phyloP scores from a whole-genome alignment of 2,329 filamentous ascomycete species.

The Neofusicoccum parvum region DNA sequence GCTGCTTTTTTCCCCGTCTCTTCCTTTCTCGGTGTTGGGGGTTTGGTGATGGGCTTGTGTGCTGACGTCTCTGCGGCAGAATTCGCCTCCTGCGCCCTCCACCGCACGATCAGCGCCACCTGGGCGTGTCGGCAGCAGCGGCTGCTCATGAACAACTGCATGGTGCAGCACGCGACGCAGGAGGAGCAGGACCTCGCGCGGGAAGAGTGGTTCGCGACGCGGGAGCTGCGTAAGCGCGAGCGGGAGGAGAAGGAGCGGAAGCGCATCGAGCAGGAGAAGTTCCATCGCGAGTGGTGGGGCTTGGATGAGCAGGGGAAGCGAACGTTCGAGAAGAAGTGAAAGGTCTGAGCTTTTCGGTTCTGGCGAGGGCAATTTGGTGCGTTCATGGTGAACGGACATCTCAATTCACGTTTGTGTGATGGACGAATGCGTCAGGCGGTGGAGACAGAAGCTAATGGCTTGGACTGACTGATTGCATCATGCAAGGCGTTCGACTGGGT shows the following conservation, averaged over 20 bases:
- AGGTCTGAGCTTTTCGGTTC: not conserved
- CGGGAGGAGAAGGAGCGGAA: slow-evolving; percentile 59
- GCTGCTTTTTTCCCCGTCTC: not conserved
- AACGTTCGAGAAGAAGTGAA: slow-evolving; percentile 16
- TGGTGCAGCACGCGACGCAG: slow-evolving; percentile 82
- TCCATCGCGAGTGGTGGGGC: slow-evolving; percentile 56
- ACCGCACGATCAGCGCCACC: slow-evolving; percentile 82
- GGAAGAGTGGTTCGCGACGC: slow-evolving; percentile 87
- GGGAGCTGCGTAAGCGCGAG: slow-evolving; percentile 69
- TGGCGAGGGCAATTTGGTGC: not conserved
- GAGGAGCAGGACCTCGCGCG: slow-evolving; percentile 84
- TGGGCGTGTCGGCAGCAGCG: slow-evolving; percentile 82
- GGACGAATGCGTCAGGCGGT: no score
- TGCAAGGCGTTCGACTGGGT: slow-evolving; percentile 9
- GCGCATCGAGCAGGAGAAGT: slow-evolving; percentile 46
- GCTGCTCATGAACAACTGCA: slow-evolving; percentile 89
- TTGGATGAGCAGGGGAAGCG: slow-evolving; percentile 41
- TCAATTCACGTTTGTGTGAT: no score
- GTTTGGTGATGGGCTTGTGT: not conserved
- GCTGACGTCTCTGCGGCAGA: slow-evolving; percentile 52
- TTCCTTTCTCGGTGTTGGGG: not conserved
- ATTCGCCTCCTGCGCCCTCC: slow-evolving; percentile 86
- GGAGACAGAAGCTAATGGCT: no score
- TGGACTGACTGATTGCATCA: not conserved
- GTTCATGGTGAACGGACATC: no score